Conservation (phyloP, 371 early-diverging fungal species). For the Mucor piriformis region DNA sequence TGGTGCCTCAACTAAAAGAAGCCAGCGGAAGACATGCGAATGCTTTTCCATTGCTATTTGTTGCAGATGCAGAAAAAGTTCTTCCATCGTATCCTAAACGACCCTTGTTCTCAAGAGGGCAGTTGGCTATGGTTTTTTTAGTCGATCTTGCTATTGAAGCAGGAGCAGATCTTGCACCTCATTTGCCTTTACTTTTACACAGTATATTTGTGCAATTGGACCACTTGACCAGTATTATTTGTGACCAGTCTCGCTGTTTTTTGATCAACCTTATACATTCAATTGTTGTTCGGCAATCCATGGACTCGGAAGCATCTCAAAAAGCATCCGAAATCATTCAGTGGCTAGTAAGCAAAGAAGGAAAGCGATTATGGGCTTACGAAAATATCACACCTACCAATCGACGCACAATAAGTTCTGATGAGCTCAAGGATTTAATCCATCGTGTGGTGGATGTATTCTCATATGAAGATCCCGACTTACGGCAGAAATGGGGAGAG, state of each 20-base stretch:
- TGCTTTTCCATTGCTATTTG: constrained; percentile 53
- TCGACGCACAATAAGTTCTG: constrained; percentile 45
- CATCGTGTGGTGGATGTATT: constrained; percentile 57
- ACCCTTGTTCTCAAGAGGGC: constrained; percentile 79
- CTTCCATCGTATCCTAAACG: constrained; percentile 67
- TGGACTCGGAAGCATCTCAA: constrained; percentile 59
- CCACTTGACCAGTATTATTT: constrained; percentile 73
- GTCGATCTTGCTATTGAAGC: constrained; percentile 83
- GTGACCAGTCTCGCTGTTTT: constrained; percentile 81
- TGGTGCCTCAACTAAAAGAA: constrained; percentile 70
- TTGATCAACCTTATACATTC: constrained; percentile 82
- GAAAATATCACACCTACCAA: constrained; percentile 75
- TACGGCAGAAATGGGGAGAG: constrained; percentile 87
- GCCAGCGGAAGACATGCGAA: constrained; percentile 45
- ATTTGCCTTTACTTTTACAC: constrained; percentile 78
- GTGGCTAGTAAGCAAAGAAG: constrained; percentile 70
- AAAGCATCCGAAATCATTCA: constrained; percentile 65
- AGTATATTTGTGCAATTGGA: constrained; percentile 82
- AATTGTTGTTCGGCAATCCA: constrained; percentile 63
- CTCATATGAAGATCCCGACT: constrained; percentile 62
- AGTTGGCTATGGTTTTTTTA: constrained; percentile 76
- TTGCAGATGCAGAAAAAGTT: constrained; percentile 72
- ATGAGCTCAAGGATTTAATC: constrained; percentile 46
- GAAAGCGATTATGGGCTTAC: constrained; percentile 79
- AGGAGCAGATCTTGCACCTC: constrained; percentile 66